Base-by-base conservation (phyloP, 2,329 filamentous ascomycete species). In the Lecanicillium sp. region DNA sequence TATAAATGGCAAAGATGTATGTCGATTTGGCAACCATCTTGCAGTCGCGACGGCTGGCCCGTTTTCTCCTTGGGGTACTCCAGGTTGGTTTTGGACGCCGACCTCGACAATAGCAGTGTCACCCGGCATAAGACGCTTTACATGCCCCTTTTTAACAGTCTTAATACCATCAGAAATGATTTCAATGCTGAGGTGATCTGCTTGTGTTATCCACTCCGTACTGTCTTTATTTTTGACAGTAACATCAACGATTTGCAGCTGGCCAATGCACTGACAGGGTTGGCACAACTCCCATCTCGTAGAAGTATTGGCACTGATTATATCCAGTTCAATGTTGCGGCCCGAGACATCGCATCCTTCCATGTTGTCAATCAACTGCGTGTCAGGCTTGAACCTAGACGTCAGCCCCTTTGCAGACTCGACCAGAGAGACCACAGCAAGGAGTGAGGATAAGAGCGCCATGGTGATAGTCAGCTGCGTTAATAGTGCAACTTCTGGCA, bases 161-260 rank as follows among this genome's bases (percentile, higher is more conserved):
- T 33, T 29, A 11, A 43, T 13, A 13, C 18, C 31, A 3, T 35
- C n/a, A 27, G 38, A 44, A 13, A 38, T 6, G 29, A 44, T 19
- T 25, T 14, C 13, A 17, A 44, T 34, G 22, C 9, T 25, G 8
- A 44, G 36, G 13, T 28, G 9, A 33, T 44, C 33, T 9, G 31
- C 27, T 9, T 16, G 11, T 4, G 36, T 40, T 18, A 42, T 27
- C 22, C 40, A 42, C 14, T 37, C 33, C 3, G 4, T 35, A n/a
- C 29, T 18, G n/a, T 37, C 34, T 13, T 17, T 32, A 28, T 44
- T 44, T 9, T 32, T 15, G 18, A 41, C 33, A 22, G 18, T 33
- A 6, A 39, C 27, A 25, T 43, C 41, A 5, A 43, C 27, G 28
- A 43, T 43, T 28, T 43, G 41, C 22, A 39, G 30, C 20, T 35